A percentile compares a stretch with the other conserved stretches of the same genome.
Conservation (phyloP, 441 rosid species). For the Eruca vesicaria region DNA sequence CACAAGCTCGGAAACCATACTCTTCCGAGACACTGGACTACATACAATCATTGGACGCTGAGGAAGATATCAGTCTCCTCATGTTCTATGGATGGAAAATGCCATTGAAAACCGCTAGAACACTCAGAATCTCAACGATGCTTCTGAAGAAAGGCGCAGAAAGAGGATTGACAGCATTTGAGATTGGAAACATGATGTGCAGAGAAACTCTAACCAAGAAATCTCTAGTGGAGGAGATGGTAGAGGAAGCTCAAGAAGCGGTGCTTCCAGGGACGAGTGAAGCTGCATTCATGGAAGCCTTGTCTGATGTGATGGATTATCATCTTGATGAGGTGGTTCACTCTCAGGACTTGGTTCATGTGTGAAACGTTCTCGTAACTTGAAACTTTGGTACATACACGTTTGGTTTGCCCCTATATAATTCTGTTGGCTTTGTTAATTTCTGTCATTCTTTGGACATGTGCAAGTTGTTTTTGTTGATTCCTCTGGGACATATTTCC, state of each 20-base stretch:
- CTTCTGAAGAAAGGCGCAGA: constrained; percentile 79
- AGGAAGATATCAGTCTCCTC: constrained; percentile 65
- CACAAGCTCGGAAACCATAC: constrained; percentile 71
- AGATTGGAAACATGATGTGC: constrained; percentile 70
- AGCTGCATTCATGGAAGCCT: constrained; percentile 25
- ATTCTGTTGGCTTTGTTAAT: constrained; percentile 10
- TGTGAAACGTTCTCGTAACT: constrained; percentile 5
- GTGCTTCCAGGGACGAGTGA: constrained; percentile 37
- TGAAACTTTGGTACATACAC: constrained; percentile 28
- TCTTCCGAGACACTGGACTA: constrained; percentile 54
- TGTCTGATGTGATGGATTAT: constrained; percentile 30
- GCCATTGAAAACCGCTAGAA: constrained; percentile 51
- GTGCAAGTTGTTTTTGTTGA: background rate
- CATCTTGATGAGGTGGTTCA: constrained; percentile 29
- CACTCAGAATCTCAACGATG: constrained; percentile 69
- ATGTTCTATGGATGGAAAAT: constrained; percentile 73
- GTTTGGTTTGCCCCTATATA: constrained; percentile 10
- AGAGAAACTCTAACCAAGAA: constrained; percentile 34
- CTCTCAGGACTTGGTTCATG: constrained; percentile 28
- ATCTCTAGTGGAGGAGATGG: constrained; percentile 33
- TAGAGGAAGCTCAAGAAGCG: constrained; percentile 33
- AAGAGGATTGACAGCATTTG: constrained; percentile 63
- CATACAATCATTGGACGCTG: constrained; percentile 69
- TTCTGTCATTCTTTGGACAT: constrained; percentile 31
- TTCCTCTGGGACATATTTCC: background rate